These are phyloP conservation scores for Tolypocladium tundrense DNA, from an alignment of 2,329 filamentous ascomycete genomes.

Conservation along the genomic window DNA sequence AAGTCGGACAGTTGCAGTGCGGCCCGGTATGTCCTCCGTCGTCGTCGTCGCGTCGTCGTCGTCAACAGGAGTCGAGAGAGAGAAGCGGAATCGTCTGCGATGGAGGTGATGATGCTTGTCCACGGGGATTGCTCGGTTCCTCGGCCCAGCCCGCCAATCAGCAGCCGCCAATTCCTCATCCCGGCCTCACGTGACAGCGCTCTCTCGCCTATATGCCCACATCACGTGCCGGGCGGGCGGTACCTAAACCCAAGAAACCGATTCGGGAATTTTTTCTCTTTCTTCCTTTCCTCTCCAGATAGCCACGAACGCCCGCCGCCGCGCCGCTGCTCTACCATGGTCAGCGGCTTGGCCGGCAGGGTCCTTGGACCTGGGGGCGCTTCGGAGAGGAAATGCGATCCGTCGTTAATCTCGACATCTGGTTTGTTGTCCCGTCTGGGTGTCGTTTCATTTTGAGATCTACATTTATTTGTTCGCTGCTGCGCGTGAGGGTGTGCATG, in stretches of 20 bases:
- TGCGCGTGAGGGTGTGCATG: not conserved
- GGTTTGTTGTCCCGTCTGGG: constrained; percentile 33
- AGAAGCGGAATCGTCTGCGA: constrained; percentile 6
- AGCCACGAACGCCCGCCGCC: constrained; percentile 36
- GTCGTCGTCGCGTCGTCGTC: constrained; percentile 7
- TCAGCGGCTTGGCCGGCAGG: constrained; percentile 19
- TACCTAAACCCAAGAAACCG: not conserved
- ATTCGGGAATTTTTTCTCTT: constrained; percentile 7
- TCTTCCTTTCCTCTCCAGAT: constrained; percentile 34
- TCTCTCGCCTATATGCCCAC: constrained; percentile 4
- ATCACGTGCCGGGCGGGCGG: constrained; percentile 8
- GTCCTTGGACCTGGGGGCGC: constrained; percentile 25
- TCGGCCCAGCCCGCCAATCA: constrained; percentile 35
- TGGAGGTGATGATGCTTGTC: constrained; percentile 12
- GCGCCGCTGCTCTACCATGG: constrained; percentile 17
- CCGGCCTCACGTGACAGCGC: constrained; percentile 14
- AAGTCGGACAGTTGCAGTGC: not conserved
- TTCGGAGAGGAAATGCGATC: constrained; percentile 40
- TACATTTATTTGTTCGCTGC: constrained; percentile 28
- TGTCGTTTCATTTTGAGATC: constrained; percentile 50
- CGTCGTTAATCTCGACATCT: constrained; percentile 48
- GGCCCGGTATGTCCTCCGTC: not conserved
- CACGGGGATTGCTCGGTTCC: constrained; percentile 26
- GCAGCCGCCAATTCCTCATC: constrained; percentile 25
- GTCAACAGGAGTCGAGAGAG: not conserved